phyloP scores from a whole-genome alignment of 441 rosid species.

The Lepidium campestre region DNA sequence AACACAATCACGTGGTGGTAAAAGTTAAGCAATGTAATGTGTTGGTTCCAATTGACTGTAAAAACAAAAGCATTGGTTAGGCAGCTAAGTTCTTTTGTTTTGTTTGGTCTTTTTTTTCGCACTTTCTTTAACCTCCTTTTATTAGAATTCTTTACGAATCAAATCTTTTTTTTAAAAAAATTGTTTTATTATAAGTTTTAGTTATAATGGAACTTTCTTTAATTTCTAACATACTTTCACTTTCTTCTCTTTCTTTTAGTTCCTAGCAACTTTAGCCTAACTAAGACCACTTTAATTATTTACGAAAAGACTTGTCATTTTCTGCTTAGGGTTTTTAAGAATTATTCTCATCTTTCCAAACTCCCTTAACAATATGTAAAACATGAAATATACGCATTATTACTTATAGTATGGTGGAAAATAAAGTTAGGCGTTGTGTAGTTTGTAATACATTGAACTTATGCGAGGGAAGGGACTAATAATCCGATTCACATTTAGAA shows the following conservation, averaged over 20 bases:
- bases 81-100: constrained; percentile 26
- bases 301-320: not conserved
- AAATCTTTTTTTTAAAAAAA: not conserved
- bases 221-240: not conserved
- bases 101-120: constrained; percentile 15
- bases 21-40: constrained; percentile 16
- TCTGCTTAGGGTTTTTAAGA: too few species aligned
- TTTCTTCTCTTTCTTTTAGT: not conserved
- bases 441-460: not conserved
- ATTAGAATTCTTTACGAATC: constrained; percentile 19
- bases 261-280: constrained; percentile 20
- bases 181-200: not conserved
- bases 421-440: not conserved
- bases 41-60: constrained; percentile 4
- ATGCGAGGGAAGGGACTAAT: not conserved
- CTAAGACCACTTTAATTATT: constrained; percentile 15
- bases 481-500: constrained; percentile 7
- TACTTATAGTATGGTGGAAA: not conserved
- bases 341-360: too few species aligned
- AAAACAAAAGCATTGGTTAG: constrained; percentile 31
- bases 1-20: constrained; percentile 15
- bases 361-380: not conserved
- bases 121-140: constrained; percentile 4
- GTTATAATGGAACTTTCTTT: not conserved
- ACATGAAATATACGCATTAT: not conserved